Conservation (phyloP, 1,284 basidiomycete genomes). For the Vanrija pseudolonga region DNA sequence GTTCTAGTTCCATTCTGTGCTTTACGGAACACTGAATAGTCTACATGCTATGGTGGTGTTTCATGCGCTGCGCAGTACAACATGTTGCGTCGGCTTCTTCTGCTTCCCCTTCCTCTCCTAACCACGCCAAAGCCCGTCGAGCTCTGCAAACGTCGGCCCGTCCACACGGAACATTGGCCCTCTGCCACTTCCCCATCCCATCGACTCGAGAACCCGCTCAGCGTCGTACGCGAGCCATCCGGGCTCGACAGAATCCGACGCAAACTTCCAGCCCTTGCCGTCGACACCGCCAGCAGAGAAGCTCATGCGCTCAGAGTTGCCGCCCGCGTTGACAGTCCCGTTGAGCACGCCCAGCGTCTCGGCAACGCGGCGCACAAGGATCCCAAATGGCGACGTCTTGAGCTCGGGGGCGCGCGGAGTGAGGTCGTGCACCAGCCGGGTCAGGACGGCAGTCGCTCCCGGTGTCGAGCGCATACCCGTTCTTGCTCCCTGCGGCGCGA, state of each 20-base stretch:
- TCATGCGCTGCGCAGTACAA: too few relatives aligned
- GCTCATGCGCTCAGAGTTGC: slow-evolving; percentile 26
- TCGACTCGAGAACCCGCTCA: slow-evolving; percentile 55
- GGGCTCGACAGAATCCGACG: slow-evolving; percentile 63
- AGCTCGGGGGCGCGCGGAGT: slow-evolving; percentile 49
- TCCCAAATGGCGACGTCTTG: slow-evolving; percentile 57
- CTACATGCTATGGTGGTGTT: too few relatives aligned
- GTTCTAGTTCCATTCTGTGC: too few relatives aligned
- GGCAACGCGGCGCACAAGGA: slow-evolving; percentile 69
- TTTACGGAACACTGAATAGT: too few relatives aligned
- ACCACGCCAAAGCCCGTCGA: slow-evolving; percentile 37
- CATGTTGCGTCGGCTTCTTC: too few relatives aligned
- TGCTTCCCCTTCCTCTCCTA: neutral
- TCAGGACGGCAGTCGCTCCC: slow-evolving; percentile 46
- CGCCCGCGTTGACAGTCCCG: slow-evolving; percentile 51
- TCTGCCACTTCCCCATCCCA: slow-evolving; percentile 17
- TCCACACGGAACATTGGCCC: slow-evolving; percentile 30
- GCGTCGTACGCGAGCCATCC: slow-evolving; percentile 71
- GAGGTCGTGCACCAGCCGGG: slow-evolving; percentile 49
- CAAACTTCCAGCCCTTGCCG: slow-evolving; percentile 73
- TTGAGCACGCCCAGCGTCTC: slow-evolving; percentile 83
- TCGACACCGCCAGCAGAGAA: slow-evolving; percentile 57
- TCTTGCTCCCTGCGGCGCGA: slow-evolving; percentile 71
- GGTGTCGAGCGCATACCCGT: slow-evolving; percentile 58
- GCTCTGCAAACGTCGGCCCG: slow-evolving; percentile 32